Percentiles rank a stretch among this genome's conserved stretches.
Evolutionary conservation across 495 filamentous ascomycete species (phyloP).

Genomic region (Jackrogersella minutella): DNA sequence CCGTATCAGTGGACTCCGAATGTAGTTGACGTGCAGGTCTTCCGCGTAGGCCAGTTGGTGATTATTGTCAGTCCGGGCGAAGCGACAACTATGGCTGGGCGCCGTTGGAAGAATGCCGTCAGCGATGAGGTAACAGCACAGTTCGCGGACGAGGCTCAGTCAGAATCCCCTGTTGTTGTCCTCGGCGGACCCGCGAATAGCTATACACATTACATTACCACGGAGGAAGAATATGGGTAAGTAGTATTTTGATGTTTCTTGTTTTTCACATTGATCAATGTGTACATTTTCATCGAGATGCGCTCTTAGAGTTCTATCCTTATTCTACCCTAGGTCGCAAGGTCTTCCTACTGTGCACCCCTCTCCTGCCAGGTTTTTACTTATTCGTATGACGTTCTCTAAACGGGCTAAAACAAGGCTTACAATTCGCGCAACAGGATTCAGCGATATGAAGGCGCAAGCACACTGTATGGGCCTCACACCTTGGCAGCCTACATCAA

Average conservation of each 20-base stretch:
- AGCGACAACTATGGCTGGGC: slow-evolving; percentile 93
- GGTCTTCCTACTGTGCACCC: neutral
- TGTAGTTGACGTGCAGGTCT: slow-evolving; percentile 88
- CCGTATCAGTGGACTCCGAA: slow-evolving; percentile 95
- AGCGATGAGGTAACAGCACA: slow-evolving; percentile 57
- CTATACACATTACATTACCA: slow-evolving; percentile 96
- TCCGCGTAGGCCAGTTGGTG: slow-evolving; percentile 87
- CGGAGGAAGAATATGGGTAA: slow-evolving; percentile 83
- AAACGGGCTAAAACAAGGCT: slow-evolving; percentile 1
- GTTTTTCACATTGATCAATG: neutral
- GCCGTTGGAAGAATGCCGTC: slow-evolving; percentile 89
- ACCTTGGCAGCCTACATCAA: slow-evolving; percentile 92
- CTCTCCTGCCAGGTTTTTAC: slow-evolving; percentile 9
- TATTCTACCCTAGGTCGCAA: slow-evolving; percentile 2
- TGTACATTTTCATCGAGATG: neutral
- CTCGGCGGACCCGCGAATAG: slow-evolving; percentile 94
- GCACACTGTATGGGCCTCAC: slow-evolving; percentile 92
- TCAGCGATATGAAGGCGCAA: slow-evolving; percentile 95
- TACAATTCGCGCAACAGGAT: slow-evolving; percentile 49
- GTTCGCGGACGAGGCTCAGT: slow-evolving; percentile 49
- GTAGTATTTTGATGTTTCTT: slow-evolving; percentile 2
- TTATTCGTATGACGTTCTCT: neutral
- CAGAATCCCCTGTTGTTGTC: slow-evolving; percentile 72
- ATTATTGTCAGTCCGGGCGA: slow-evolving; percentile 91
- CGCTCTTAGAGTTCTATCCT: neutral